Conservation (phyloP, 306 rosid genomes). For the Vigna hirtella region DNA sequence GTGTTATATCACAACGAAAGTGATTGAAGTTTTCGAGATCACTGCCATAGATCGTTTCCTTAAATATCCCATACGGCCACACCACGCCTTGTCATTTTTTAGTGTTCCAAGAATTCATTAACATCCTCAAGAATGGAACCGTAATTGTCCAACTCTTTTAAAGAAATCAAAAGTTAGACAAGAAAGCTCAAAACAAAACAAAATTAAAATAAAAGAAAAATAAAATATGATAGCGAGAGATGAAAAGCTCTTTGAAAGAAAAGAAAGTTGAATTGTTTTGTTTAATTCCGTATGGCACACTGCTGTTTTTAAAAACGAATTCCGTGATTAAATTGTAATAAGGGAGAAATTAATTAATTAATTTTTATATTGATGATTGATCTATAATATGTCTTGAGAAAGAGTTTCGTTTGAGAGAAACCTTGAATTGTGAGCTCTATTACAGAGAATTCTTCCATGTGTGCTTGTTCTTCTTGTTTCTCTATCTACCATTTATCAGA, state of each 20-base stretch:
- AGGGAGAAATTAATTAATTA: background rate
- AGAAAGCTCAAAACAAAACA: constrained; percentile 23
- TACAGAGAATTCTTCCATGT: too few species aligned
- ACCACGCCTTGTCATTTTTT: background rate
- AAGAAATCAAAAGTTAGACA: constrained; percentile 38
- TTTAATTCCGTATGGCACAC: background rate
- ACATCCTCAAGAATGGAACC: constrained; percentile 27
- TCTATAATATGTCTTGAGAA: too few species aligned
- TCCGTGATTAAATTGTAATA: background rate
- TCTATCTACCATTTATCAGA: too few species aligned
- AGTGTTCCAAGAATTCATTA: constrained; percentile 12
- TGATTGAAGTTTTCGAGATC: constrained; percentile 8
- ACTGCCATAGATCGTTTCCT: background rate
- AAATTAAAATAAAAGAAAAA: constrained; percentile 11
- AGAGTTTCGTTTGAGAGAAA: too few species aligned
- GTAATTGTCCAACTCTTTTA: constrained; percentile 33
- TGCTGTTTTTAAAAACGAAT: background rate
- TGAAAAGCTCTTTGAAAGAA: background rate
- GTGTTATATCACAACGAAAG: background rate
- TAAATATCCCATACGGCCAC: constrained; percentile 10
- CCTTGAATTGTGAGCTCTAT: too few species aligned
- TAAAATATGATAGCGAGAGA: constrained; percentile 33
- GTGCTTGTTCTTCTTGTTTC: too few species aligned
- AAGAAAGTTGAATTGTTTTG: too few species aligned
- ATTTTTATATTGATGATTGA: background rate